phyloP scores from a whole-genome alignment of 495 filamentous ascomycete species.

The Aspergillus biplanus region DNA sequence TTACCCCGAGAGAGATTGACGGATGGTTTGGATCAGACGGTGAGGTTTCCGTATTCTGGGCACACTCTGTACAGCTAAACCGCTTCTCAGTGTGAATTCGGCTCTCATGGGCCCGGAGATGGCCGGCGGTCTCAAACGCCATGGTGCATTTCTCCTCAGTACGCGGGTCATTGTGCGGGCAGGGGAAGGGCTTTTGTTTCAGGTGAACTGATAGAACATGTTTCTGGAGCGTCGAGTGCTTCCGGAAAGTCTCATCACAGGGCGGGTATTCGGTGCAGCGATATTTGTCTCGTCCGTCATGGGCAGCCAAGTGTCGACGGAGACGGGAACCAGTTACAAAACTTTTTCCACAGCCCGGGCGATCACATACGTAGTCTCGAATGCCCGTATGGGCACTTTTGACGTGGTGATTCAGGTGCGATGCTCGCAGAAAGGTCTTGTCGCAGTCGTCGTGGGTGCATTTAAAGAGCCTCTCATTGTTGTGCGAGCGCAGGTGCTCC shows the following conservation, averaged over 20 bases:
- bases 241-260: slow-evolving; percentile 81
- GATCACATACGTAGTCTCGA: slow-evolving; percentile 70
- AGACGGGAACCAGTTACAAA: slow-evolving; percentile 80
- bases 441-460: slow-evolving; percentile 72
- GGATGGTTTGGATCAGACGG: slow-evolving; percentile 15
- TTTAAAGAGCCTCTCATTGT: slow-evolving; percentile 71
- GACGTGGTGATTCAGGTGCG: slow-evolving; percentile 81
- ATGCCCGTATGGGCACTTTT: slow-evolving; percentile 78
- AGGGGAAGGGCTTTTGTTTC: slow-evolving; percentile 67
- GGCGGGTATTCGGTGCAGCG: slow-evolving; percentile 73
- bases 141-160: slow-evolving; percentile 63
- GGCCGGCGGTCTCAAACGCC: slow-evolving; percentile 70
- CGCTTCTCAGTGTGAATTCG: slow-evolving; percentile 67
- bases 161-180: slow-evolving; percentile 57
- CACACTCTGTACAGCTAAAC: slow-evolving; percentile 75
- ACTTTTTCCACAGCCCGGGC: slow-evolving; percentile 72
- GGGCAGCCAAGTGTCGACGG: slow-evolving; percentile 65
- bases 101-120: slow-evolving; percentile 71
- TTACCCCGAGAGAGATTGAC: slow-evolving; percentile 31
- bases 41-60: slow-evolving; percentile 31
- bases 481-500: slow-evolving; percentile 80
- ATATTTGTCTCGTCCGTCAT: slow-evolving; percentile 69
- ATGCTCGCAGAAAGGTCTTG: slow-evolving; percentile 79
- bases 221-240: slow-evolving; percentile 81
- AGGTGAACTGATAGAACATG: slow-evolving; percentile 79